Percentiles rank a stretch among this genome's conserved stretches.
These are phyloP conservation scores for Gardenia jasminoides DNA, from an alignment of 257 asterid genomes.

Conservation along the genomic window DNA sequence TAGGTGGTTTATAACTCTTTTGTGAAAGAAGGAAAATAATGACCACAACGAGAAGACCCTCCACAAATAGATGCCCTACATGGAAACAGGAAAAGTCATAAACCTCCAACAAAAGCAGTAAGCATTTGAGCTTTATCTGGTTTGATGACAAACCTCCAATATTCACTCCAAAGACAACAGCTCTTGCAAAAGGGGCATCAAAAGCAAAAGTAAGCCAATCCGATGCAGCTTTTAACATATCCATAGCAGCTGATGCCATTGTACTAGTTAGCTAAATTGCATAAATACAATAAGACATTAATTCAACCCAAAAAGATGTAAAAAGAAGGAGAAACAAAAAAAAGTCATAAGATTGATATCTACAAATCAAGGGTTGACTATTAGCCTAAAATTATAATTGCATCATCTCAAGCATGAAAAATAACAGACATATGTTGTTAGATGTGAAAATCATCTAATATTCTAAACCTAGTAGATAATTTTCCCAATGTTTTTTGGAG, in stretches of 20 bases:
- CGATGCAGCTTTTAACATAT: slow-evolving; percentile 50
- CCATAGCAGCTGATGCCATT: slow-evolving; percentile 37
- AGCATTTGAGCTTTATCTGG: neutral
- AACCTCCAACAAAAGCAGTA: neutral
- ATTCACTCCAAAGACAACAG: slow-evolving; percentile 87
- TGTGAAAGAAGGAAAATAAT: slow-evolving; percentile 79
- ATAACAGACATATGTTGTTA: neutral
- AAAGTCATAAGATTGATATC: no score
- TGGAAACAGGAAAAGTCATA: slow-evolving; percentile 17
- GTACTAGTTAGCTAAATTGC: slow-evolving; percentile 25
- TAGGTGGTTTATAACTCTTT: slow-evolving; percentile 95
- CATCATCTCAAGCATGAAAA: neutral
- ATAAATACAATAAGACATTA: neutral
- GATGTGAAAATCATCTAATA: neutral
- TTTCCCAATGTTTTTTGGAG: neutral
- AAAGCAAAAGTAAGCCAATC: slow-evolving; percentile 65
- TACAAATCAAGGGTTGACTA: neutral
- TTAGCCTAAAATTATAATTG: neutral
- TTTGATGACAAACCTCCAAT: slow-evolving; percentile 56
- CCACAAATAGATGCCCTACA: slow-evolving; percentile 91
- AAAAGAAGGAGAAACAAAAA: neutral
- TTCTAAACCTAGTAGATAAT: neutral
- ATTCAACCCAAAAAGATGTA: neutral
- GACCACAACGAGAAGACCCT: no score
- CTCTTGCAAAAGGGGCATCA: slow-evolving; percentile 76